Evolutionary conservation across 1,284 basidiomycete genomes (phyloP).

Genomic region (Microbotryum saponariae): DNA sequence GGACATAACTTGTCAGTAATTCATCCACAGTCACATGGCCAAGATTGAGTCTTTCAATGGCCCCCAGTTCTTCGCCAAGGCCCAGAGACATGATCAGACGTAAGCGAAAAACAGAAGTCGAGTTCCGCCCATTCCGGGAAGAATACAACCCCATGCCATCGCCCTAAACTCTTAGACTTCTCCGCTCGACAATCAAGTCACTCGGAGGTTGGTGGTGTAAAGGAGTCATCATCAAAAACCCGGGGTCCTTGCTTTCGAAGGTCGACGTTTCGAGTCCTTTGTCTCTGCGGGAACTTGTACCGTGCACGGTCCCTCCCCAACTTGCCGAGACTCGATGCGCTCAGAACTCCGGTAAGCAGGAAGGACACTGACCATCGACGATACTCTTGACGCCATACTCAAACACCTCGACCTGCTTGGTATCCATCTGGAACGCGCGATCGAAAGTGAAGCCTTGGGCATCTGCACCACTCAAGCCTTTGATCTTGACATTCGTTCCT

Average conservation of each 20-base stretch:
- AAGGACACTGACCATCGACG: slow-evolving; percentile 39
- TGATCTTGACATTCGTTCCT: slow-evolving; percentile 71
- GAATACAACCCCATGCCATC: too few relatives aligned
- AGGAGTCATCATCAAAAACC: background rate
- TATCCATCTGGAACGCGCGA: slow-evolving; percentile 87
- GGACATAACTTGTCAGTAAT: background rate
- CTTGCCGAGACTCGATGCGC: background rate
- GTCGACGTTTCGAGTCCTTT: too few relatives aligned
- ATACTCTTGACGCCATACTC: slow-evolving; percentile 94
- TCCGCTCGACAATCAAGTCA: slow-evolving; percentile 41
- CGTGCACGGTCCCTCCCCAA: too few relatives aligned
- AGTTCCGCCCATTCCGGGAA: too few relatives aligned
- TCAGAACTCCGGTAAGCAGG: background rate
- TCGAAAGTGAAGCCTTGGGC: slow-evolving; percentile 92
- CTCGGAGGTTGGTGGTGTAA: slow-evolving; percentile 9
- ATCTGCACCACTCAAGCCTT: slow-evolving; percentile 34
- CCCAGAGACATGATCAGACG: too few relatives aligned
- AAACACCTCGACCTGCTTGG: slow-evolving; percentile 89
- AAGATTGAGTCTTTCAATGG: too few relatives aligned
- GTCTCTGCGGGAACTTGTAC: too few relatives aligned
- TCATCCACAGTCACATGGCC: too few relatives aligned
- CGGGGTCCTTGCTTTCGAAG: too few relatives aligned
- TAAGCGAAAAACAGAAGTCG: too few relatives aligned
- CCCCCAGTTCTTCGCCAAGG: too few relatives aligned
- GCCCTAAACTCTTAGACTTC: background rate